Conservation (phyloP, 192 early-diverging fungal species). For the Entomortierella chlamydospora region DNA sequence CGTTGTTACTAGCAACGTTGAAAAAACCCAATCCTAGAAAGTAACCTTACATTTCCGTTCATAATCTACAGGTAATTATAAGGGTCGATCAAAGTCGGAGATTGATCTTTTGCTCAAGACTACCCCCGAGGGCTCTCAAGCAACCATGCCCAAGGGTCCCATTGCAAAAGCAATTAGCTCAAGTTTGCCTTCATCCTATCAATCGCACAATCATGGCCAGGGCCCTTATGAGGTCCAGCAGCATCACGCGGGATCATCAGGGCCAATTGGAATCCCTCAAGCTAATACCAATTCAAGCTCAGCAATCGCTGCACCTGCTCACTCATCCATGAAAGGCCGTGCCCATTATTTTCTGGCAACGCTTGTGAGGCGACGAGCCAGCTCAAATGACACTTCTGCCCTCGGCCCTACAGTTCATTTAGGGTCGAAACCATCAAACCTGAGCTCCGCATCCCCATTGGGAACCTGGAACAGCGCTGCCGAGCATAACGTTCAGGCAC, state of each 20-base stretch:
- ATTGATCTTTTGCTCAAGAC: conserved; percentile 17
- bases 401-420: conserved; percentile 14
- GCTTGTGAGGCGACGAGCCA: conserved; percentile 28
- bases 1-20: too few species aligned
- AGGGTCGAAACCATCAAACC: conserved; percentile 3
- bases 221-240: neutral
- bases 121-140: conserved; percentile 2
- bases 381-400: conserved; percentile 36
- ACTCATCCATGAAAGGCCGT: conserved; percentile 41
- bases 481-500: neutral
- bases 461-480: conserved; percentile 12
- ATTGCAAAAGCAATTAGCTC: neutral
- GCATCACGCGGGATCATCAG: neutral
- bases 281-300: neutral
- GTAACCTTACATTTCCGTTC: neutral
- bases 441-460: neutral
- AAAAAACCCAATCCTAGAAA: too few species aligned
- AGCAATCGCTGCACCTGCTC: neutral
- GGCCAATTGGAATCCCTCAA: conserved; percentile 1
- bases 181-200: neutral
- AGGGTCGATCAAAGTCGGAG: conserved; percentile 40
- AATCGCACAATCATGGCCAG: neutral
- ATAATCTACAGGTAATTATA: neutral
- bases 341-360: conserved; percentile 45
- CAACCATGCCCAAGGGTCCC: neutral